Evolutionary conservation across 2,329 filamentous ascomycete genomes (phyloP).

Genomic region (Pseudodiploospora longispora): DNA sequence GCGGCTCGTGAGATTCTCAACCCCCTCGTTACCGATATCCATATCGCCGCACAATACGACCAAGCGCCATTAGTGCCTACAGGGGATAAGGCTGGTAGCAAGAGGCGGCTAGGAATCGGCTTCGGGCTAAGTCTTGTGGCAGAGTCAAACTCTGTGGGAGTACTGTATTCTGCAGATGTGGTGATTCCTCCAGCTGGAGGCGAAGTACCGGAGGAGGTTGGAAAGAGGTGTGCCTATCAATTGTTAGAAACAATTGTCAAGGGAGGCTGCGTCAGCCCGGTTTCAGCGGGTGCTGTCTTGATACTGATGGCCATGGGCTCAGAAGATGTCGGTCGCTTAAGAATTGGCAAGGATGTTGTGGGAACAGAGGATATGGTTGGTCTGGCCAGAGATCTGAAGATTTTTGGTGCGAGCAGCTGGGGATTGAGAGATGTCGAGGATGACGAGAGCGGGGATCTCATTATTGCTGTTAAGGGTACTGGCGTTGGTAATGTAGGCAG

Average conservation of each 20-base stretch:
- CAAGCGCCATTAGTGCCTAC: slow-evolving; percentile 48
- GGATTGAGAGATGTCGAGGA: slow-evolving; percentile 68
- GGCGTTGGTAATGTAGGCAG: slow-evolving; percentile 92
- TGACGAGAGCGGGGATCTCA: slow-evolving; percentile 62
- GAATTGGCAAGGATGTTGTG: slow-evolving; percentile 72
- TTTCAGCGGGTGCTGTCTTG: slow-evolving; percentile 66
- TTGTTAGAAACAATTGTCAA: slow-evolving; percentile 73
- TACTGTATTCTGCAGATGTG: slow-evolving; percentile 82
- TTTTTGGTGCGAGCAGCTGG: slow-evolving; percentile 89
- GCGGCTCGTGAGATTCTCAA: slow-evolving; percentile 82
- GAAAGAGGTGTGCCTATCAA: slow-evolving; percentile 80
- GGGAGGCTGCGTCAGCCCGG: slow-evolving; percentile 71
- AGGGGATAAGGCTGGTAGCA: slow-evolving; percentile 47
- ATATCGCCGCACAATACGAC: slow-evolving; percentile 76
- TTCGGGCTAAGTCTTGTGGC: slow-evolving; percentile 89
- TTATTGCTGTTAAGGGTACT: slow-evolving; percentile 84
- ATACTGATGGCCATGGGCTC: slow-evolving; percentile 96
- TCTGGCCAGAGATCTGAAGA: slow-evolving; percentile 74
- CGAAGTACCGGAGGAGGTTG: slow-evolving; percentile 81
- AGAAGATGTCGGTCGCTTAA: slow-evolving; percentile 84
- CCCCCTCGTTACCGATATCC: slow-evolving; percentile 76
- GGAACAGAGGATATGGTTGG: slow-evolving; percentile 73
- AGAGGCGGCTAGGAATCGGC: slow-evolving; percentile 70
- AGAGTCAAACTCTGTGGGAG: slow-evolving; percentile 74
- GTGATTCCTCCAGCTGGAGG: slow-evolving; percentile 69